phyloP scores from a whole-genome alignment of 768 basidiomycete genomes.

The Hygrocybe coccinea region DNA sequence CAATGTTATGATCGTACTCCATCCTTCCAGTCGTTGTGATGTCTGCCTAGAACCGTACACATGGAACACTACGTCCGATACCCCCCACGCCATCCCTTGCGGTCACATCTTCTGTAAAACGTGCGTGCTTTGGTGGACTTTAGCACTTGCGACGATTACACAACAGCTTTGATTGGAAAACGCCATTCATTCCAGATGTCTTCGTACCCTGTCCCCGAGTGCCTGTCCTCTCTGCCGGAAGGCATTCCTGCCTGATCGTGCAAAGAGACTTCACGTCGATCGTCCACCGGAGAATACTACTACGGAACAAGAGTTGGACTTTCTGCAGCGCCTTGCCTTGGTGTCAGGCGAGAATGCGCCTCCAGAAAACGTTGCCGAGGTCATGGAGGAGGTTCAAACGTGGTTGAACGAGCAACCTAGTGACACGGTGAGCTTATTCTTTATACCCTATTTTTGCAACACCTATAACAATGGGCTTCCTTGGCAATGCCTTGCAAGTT shows the following conservation, averaged over 20 bases:
- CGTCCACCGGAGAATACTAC: slow-evolving; percentile 23
- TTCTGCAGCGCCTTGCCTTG: slow-evolving; percentile 34
- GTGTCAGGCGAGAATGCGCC: slow-evolving; percentile 38
- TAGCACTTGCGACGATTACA: background rate
- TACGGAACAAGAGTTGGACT: slow-evolving; percentile 28
- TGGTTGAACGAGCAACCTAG: slow-evolving; percentile 42
- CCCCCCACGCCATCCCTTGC: slow-evolving; percentile 69
- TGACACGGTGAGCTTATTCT: background rate
- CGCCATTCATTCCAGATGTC: slow-evolving; percentile 40
- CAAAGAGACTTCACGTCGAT: slow-evolving; percentile 68
- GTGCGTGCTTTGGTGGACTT: slow-evolving; percentile 40
- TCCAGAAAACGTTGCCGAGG: slow-evolving; percentile 30
- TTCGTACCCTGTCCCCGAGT: slow-evolving; percentile 45
- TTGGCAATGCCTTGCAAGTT: background rate
- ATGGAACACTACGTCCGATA: slow-evolving; percentile 44
- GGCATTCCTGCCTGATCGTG: slow-evolving; percentile 47
- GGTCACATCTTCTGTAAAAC: slow-evolving; percentile 70
- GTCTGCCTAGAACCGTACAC: slow-evolving; percentile 66
- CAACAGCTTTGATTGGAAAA: slow-evolving; percentile 11
- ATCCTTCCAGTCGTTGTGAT: slow-evolving; percentile 70
- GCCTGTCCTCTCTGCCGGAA: slow-evolving; percentile 68
- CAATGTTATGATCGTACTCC: slow-evolving; percentile 49
- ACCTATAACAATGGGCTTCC: background rate
- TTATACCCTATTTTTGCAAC: background rate
- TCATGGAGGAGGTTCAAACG: slow-evolving; percentile 44